Evolutionary conservation across 805 yeast species (phyloP).

Genomic region (Metschnikowia similis): DNA sequence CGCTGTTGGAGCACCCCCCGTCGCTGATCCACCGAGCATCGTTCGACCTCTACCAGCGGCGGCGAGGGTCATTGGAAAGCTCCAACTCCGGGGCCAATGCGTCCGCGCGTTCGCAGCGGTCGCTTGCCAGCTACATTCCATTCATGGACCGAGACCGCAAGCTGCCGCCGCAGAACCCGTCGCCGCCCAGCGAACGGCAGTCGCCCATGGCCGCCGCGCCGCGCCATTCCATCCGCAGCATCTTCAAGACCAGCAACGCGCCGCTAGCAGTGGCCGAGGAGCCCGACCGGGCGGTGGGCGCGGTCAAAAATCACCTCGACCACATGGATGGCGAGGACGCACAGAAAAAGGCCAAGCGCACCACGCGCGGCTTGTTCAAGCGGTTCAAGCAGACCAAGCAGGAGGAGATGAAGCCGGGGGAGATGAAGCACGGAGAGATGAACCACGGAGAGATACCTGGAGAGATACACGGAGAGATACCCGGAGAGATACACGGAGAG

Average conservation of each 20-base stretch:
- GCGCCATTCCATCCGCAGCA: conserved; percentile 31
- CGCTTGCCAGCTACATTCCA: conserved; percentile 38
- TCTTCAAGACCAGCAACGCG: conserved; percentile 22
- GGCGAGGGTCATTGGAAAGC: conserved; percentile 29
- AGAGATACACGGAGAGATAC: too few relatives aligned
- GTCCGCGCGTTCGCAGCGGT: conserved; percentile 14
- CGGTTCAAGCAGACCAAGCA: conserved; percentile 30
- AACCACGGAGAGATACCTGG: too few relatives aligned
- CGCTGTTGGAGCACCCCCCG: conserved; percentile 35
- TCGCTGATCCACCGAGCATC: conserved; percentile 27
- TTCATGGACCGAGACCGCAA: conserved; percentile 22
- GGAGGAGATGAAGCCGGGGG: conserved; percentile 8
- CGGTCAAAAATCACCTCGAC: not conserved
- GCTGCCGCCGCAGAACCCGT: conserved; percentile 8
- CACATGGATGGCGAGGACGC: conserved; percentile 4
- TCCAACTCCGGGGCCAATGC: conserved; percentile 17
- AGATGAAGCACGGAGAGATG: too few relatives aligned
- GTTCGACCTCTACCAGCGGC: conserved; percentile 29
- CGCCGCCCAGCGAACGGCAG: conserved; percentile 1
- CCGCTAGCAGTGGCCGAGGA: not conserved
- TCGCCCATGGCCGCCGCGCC: conserved; percentile 16
- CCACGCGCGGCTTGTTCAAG: conserved; percentile 29
- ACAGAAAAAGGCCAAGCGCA: conserved; percentile 21
- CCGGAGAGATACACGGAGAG: too few relatives aligned
- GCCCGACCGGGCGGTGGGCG: not conserved